Evolutionary conservation across 2,329 filamentous ascomycete genomes (phyloP).

Genomic region (Pseudogymnoascus sp.): DNA sequence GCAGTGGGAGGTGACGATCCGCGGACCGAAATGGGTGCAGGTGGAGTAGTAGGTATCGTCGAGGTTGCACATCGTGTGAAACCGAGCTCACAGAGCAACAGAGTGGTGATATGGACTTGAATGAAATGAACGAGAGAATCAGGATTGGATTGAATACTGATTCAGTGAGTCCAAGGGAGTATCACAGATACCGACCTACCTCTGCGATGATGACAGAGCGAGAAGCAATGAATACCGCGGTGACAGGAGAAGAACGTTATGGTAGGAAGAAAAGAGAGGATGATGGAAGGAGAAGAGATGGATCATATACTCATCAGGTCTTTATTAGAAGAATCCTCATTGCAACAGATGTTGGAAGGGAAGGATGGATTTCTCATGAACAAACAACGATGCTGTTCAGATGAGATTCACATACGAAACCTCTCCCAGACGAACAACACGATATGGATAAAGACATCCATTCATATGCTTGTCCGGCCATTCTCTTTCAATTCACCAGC

Average conservation of each 20-base stretch:
- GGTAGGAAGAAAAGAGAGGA: not conserved
- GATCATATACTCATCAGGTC: not conserved
- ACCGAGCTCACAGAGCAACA: not conserved
- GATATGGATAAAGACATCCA: constrained; percentile 4
- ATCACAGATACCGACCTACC: constrained; percentile 1
- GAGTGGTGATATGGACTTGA: not conserved
- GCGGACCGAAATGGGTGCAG: not conserved
- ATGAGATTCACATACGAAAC: constrained; percentile 9
- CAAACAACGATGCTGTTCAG: constrained; percentile 6
- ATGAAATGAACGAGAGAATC: not conserved
- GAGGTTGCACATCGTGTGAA: not conserved
- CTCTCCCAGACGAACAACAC: not conserved
- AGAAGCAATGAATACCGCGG: not conserved
- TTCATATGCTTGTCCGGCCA: not conserved
- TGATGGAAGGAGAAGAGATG: not conserved
- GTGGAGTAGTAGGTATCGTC: not conserved
- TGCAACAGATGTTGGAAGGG: not conserved
- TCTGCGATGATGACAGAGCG: not conserved
- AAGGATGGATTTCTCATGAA: not conserved
- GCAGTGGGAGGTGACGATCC: not conserved
- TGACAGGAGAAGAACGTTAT: not conserved
- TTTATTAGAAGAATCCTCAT: not conserved
- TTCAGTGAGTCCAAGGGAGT: not conserved
- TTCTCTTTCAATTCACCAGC: not conserved
- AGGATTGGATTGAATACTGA: not conserved